Conservation (phyloP, 2,329 filamentous ascomycete genomes). For the Penicillium hordei region DNA sequence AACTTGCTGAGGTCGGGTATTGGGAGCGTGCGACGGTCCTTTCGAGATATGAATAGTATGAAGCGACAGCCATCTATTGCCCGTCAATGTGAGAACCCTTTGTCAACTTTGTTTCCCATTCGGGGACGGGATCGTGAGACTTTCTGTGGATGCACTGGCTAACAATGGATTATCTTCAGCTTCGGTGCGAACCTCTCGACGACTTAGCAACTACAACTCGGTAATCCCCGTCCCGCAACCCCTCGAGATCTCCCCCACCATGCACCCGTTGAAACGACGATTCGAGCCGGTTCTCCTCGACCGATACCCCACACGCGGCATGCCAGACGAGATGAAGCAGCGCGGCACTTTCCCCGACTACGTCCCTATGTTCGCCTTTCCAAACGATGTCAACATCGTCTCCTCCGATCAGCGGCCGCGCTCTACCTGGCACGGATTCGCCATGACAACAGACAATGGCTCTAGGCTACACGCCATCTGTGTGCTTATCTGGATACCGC, state of each 20-base stretch:
- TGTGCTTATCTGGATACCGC: slow-evolving; percentile 86
- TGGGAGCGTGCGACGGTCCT: slow-evolving; percentile 87
- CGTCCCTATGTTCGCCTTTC: slow-evolving; percentile 98
- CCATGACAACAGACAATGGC: slow-evolving; percentile 92
- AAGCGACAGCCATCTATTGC: slow-evolving; percentile 78
- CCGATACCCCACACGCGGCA: slow-evolving; percentile 81
- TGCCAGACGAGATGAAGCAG: slow-evolving; percentile 74
- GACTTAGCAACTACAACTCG: slow-evolving; percentile 96
- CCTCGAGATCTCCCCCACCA: slow-evolving; percentile 81
- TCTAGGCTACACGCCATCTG: slow-evolving; percentile 90
- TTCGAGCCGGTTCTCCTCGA: slow-evolving; percentile 97
- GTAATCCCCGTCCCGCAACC: slow-evolving; percentile 94
- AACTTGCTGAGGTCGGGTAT: slow-evolving; percentile 58
- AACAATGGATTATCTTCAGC: slow-evolving; percentile 40
- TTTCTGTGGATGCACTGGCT: neutral
- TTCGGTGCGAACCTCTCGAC: slow-evolving; percentile 76
- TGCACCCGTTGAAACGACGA: slow-evolving; percentile 90
- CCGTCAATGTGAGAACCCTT: slow-evolving; percentile 63
- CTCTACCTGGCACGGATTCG: slow-evolving; percentile 98
- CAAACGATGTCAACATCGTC: slow-evolving; percentile 95
- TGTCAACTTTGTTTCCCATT: neutral
- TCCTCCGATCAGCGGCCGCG: slow-evolving; percentile 90
- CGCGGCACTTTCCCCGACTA: slow-evolving; percentile 92
- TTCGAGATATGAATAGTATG: slow-evolving; percentile 91
- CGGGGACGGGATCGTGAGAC: neutral